Percentiles rank a stretch among this genome's conserved stretches.
These are phyloP conservation scores for Fusarium palustre DNA, from an alignment of 2,329 filamentous ascomycete genomes.

Conservation along the genomic window DNA sequence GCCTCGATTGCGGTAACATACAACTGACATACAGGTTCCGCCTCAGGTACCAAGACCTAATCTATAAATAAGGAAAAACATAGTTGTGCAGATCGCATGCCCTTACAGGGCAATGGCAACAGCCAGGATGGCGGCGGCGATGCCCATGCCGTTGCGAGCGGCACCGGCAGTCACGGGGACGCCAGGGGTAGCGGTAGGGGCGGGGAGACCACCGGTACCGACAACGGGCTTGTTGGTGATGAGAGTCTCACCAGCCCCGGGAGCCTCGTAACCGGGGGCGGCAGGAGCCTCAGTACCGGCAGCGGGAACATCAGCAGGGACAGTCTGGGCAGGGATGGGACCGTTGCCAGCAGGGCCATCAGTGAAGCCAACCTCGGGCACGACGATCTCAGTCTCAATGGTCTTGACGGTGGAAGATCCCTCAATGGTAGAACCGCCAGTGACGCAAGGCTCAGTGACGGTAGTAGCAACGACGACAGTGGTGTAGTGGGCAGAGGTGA, in stretches of 20 bases:
- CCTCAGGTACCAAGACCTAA: conserved; percentile 44
- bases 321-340: conserved; percentile 51
- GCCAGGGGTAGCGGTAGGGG: conserved; percentile 52
- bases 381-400: conserved; percentile 64
- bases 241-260: conserved; percentile 38
- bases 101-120: conserved; percentile 61
- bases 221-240: conserved; percentile 43
- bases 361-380: conserved; percentile 66
- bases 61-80: conserved; percentile 47
- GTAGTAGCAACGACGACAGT: conserved; percentile 62
- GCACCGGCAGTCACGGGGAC: conserved; percentile 56
- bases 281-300: conserved; percentile 31
- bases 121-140: conserved; percentile 60
- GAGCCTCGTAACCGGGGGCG: conserved; percentile 37
- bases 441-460: conserved; percentile 64
- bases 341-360: conserved; percentile 47
- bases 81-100: conserved; percentile 34
- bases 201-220: conserved; percentile 51
- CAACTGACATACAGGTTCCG: conserved; percentile 45
- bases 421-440: conserved; percentile 60
- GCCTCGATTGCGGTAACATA: conserved; percentile 38
- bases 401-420: conserved; percentile 60
- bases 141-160: conserved; percentile 58
- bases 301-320: conserved; percentile 56
- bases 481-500: conserved; percentile 62